A percentile compares a stretch with the other conserved stretches of the same genome.
phyloP scores from a whole-genome alignment of 192 early-diverging fungal species.

The Thoreauomyces humboldtii region DNA sequence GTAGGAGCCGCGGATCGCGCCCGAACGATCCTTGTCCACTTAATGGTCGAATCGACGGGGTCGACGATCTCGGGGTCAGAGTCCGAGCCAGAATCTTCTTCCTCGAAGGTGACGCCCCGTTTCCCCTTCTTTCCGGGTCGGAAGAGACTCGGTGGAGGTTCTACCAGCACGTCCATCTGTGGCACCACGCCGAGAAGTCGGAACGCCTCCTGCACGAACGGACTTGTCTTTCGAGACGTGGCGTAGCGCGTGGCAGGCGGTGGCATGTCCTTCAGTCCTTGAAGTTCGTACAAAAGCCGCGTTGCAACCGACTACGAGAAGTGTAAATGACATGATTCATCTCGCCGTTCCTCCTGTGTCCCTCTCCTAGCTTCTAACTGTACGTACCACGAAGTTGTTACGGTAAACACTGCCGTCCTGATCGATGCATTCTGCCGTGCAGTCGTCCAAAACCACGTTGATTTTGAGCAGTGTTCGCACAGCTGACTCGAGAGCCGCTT shows the following conservation, averaged over 20 bases:
- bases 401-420: neutral
- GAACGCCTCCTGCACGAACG: neutral
- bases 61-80: conserved; percentile 11
- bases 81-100: conserved; percentile 7
- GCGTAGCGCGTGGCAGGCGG: neutral
- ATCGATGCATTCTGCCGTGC: conserved; percentile 10
- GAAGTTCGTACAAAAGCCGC: conserved; percentile 12
- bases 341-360: too few species aligned
- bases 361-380: too few species aligned
- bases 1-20: conserved; percentile 11
- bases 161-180: neutral
- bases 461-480: conserved; percentile 13
- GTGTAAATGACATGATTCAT: too few species aligned
- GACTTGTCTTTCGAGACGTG: neutral
- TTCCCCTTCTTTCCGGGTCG: neutral
- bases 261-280: neutral
- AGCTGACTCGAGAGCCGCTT: neutral
- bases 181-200: conserved; percentile 2
- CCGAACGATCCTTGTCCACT: neutral
- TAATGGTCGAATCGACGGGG: neutral
- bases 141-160: neutral
- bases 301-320: conserved; percentile 2
- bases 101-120: neutral
- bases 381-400: conserved; percentile 28
- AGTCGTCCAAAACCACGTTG: conserved; percentile 17